phyloP scores from a whole-genome alignment of 2,329 filamentous ascomycete species.

The Coniochaeta sp. region DNA sequence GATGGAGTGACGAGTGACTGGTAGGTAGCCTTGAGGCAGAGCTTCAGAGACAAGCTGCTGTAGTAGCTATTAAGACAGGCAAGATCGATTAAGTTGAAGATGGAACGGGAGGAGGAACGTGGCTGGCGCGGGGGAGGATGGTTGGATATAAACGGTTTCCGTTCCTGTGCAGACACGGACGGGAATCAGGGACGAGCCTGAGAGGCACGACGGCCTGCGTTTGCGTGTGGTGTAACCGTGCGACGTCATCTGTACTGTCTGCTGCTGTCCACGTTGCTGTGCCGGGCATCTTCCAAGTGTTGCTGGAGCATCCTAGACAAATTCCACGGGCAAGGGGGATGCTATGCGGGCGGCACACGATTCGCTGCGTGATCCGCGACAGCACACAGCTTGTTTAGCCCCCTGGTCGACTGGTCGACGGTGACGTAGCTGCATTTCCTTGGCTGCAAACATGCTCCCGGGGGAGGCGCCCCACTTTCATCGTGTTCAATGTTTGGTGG shows the following conservation, averaged over 20 bases:
- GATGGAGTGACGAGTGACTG: neutral
- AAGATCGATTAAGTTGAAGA: neutral
- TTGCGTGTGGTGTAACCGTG: conserved; percentile 1
- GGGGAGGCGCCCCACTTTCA: neutral
- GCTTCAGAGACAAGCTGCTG: neutral
- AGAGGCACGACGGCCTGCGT: neutral
- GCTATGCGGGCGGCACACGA: neutral
- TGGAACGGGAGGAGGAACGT: neutral
- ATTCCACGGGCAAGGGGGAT: neutral
- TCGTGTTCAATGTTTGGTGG: neutral
- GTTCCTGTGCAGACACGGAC: neutral
- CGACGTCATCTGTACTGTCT: conserved; percentile 1
- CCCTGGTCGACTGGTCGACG: neutral
- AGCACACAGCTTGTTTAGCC: neutral
- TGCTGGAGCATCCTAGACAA: neutral
- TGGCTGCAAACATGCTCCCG: neutral
- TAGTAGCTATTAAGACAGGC: neutral
- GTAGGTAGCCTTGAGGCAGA: neutral
- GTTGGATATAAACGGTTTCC: neutral
- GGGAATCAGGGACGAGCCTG: neutral
- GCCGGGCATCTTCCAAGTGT: neutral
- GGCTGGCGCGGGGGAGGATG: neutral
- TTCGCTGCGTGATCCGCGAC: neutral
- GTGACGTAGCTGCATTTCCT: conserved; percentile 1
- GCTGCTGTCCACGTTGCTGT: neutral